These are phyloP conservation scores for Albizia julibrissin DNA, from an alignment of 306 rosid species.

Conservation along the genomic window DNA sequence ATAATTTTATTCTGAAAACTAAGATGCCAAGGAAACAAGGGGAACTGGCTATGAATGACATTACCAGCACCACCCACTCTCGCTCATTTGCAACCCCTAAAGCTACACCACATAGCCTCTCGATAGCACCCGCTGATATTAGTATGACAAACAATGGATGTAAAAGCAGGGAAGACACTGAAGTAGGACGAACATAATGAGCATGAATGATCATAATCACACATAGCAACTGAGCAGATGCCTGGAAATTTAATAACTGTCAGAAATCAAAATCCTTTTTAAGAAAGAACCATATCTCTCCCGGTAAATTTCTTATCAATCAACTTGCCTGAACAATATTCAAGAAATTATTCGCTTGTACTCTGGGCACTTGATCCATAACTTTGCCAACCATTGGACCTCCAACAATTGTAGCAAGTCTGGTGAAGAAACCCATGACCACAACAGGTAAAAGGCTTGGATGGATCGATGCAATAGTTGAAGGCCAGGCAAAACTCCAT, in stretches of 20 bases:
- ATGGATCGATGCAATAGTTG: constrained; percentile 88
- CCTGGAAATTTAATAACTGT: constrained; percentile 53
- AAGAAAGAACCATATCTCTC: constrained; percentile 19
- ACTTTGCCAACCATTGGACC: constrained; percentile 88
- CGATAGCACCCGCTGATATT: constrained; percentile 82
- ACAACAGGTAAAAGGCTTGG: constrained; percentile 97
- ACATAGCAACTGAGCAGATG: constrained; percentile 82
- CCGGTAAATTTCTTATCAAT: constrained; percentile 18
- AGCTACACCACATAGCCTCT: constrained; percentile 83
- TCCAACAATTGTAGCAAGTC: constrained; percentile 79
- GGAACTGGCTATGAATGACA: constrained; percentile 30
- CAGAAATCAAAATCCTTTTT: constrained; percentile 13
- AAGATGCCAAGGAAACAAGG: constrained; percentile 27
- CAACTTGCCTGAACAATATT: constrained; percentile 73
- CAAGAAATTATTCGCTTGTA: constrained; percentile 67
- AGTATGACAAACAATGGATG: constrained; percentile 84
- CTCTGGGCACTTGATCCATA: constrained; percentile 86
- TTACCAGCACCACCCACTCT: constrained; percentile 97
- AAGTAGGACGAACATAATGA: constrained; percentile 56
- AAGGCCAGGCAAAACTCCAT: constrained; percentile 99
- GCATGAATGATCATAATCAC: constrained; percentile 79
- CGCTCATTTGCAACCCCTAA: constrained; percentile 93
- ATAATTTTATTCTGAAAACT: not conserved
- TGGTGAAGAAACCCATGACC: constrained; percentile 79
- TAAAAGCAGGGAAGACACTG: constrained; percentile 62